Conservation (phyloP, 2,329 filamentous ascomycete species). For the Triangularia verruculosa region DNA sequence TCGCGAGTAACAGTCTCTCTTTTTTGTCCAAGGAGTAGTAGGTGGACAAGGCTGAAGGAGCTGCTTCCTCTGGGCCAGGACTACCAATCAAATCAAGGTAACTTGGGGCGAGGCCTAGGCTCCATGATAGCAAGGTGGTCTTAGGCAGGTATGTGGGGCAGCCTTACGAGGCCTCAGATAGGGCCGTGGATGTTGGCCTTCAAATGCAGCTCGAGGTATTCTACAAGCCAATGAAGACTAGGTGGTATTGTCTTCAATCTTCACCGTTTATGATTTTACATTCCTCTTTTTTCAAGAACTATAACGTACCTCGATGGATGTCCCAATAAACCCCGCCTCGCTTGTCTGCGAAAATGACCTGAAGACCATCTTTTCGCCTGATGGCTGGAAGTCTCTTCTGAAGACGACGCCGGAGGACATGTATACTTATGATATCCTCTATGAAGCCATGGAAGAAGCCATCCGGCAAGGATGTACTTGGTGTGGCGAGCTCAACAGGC, state of each 20-base stretch:
- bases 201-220: no score
- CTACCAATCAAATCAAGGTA: neutral
- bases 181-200: no score
- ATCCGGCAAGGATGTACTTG: neutral
- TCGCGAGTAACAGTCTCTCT: no score
- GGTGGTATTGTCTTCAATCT: no score
- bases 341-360: neutral
- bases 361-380: neutral
- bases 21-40: no score
- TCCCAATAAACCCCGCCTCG: neutral
- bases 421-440: neutral
- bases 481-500: neutral
- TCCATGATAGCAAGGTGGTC: neutral
- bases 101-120: neutral
- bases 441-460: neutral
- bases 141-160: neutral
- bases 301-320: neutral
- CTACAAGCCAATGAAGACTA: neutral
- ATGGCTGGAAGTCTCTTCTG: neutral
- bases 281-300: neutral
- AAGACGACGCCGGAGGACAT: neutral
- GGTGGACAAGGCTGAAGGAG: no score
- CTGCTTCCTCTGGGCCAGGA: neutral
- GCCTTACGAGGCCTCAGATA: no score
- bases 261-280: no score